These are phyloP conservation scores for Ophiobolus disseminans DNA, from an alignment of 2,329 filamentous ascomycete species.

Conservation along the genomic window DNA sequence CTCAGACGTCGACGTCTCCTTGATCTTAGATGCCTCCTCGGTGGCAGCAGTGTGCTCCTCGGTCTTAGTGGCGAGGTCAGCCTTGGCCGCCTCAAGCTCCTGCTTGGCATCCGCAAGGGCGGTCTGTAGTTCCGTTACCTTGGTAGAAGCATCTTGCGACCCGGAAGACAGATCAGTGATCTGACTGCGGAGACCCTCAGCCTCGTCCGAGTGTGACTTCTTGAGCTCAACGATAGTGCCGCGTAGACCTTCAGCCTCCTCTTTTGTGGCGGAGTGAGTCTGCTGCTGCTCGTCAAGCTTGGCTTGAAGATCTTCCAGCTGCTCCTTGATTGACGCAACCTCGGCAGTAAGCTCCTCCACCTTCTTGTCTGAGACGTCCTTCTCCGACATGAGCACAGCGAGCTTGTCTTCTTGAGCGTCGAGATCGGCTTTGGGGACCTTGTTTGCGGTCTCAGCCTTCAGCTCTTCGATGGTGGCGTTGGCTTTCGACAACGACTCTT, in stretches of 20 bases:
- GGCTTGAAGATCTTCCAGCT: conserved; percentile 30
- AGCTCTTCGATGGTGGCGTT: conserved; percentile 29
- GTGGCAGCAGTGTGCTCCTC: conserved; percentile 25
- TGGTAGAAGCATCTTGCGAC: conserved; percentile 18
- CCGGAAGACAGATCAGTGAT: conserved; percentile 32
- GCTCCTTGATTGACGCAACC: conserved; percentile 30
- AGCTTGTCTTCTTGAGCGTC: conserved; percentile 36
- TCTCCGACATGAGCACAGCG: conserved; percentile 32
- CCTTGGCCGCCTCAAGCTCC: conserved; percentile 26
- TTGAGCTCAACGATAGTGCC: conserved; percentile 26
- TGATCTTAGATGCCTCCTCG: conserved; percentile 17
- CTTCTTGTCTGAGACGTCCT: conserved; percentile 29
- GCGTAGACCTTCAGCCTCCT: conserved; percentile 24
- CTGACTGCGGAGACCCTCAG: conserved; percentile 31
- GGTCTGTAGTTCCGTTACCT: conserved; percentile 19
- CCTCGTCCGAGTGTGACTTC: conserved; percentile 15
- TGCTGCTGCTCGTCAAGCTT: conserved; percentile 26
- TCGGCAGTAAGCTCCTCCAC: conserved; percentile 31
- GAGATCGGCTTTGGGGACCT: conserved; percentile 34
- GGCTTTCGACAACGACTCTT: conserved; percentile 30
- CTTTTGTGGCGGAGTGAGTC: conserved; percentile 23
- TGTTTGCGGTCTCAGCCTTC: conserved; percentile 17
- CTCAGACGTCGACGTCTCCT: conserved; percentile 31
- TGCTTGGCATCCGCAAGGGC: conserved; percentile 15
- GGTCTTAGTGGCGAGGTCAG: conserved; percentile 26